phyloP scores from a whole-genome alignment of 179 eudicot species.

The Camellia oleifera region DNA sequence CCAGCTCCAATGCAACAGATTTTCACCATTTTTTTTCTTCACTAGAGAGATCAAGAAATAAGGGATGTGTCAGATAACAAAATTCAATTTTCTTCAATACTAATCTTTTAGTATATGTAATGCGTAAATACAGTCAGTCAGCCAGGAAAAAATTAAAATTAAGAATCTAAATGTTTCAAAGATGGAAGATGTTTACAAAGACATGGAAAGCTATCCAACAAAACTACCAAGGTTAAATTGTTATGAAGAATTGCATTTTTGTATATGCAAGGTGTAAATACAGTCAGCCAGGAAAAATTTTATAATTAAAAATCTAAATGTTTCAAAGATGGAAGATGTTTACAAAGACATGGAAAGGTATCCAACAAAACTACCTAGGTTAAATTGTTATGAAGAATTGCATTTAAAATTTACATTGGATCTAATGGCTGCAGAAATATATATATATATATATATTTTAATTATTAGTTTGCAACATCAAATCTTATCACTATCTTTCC shows the following conservation, averaged over 20 bases:
- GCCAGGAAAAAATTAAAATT: not conserved
- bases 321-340: too few relatives aligned
- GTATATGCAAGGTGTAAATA: too few relatives aligned
- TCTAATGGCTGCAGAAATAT: not conserved
- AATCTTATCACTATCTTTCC: too few relatives aligned
- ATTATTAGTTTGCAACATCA: too few relatives aligned
- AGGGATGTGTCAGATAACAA: not conserved
- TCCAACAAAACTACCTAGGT: too few relatives aligned
- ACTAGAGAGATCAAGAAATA: not conserved
- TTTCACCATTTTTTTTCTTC: slow-evolving; percentile 44
- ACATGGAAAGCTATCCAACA: not conserved
- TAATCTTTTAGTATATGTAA: not conserved
- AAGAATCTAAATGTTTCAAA: not conserved
- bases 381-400: not conserved
- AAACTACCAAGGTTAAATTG: not conserved
- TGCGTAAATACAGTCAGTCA: not conserved
- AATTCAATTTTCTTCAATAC: not conserved
- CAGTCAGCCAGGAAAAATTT: too few relatives aligned
- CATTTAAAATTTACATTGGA: not conserved
- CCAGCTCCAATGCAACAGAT: slow-evolving; percentile 70
- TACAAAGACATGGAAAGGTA: too few relatives aligned
- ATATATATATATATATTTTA: too few relatives aligned
- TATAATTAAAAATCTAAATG: too few relatives aligned
- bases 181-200: not conserved
- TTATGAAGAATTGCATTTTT: too few relatives aligned